Evolutionary conservation across 257 asterid species (phyloP).

Genomic region (Solanum bulbocastanum): DNA sequence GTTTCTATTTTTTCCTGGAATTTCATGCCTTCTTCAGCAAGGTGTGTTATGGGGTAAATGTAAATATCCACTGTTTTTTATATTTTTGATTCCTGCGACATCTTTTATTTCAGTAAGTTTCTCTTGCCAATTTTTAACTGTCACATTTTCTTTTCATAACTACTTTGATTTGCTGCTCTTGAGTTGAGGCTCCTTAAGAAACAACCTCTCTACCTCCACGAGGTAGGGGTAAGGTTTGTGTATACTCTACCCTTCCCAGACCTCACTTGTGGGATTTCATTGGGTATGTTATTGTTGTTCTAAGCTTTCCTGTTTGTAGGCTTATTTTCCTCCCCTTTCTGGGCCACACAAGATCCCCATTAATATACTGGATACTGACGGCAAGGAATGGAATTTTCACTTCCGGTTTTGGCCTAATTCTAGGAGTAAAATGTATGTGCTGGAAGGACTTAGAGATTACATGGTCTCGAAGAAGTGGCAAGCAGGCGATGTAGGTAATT

Average conservation of each 20-base stretch:
- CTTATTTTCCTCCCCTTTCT: slow-evolving; percentile 54
- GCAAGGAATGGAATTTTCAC: slow-evolving; percentile 54
- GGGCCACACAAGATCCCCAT: slow-evolving; percentile 39
- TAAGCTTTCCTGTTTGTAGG: slow-evolving; percentile 22
- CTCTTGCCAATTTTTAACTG: background rate
- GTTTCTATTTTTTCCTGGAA: background rate
- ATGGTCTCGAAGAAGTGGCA: slow-evolving; percentile 57
- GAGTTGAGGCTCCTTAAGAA: background rate
- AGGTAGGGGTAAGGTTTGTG: background rate
- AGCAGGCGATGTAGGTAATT: slow-evolving; percentile 63
- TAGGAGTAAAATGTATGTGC: slow-evolving; percentile 49
- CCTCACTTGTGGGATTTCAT: background rate
- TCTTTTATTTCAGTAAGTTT: background rate
- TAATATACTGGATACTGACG: slow-evolving; percentile 55
- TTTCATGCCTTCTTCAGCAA: background rate
- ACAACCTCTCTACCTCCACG: background rate
- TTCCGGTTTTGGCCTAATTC: slow-evolving; percentile 47
- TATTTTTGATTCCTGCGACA: background rate
- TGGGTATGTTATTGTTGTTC: background rate
- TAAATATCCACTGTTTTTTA: background rate
- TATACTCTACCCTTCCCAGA: background rate
- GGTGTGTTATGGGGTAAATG: background rate
- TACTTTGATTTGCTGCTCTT: background rate
- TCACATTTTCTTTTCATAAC: background rate
- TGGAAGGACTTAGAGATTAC: slow-evolving; percentile 63